A percentile compares a stretch with the other conserved stretches of the same genome.
Evolutionary conservation across 1,284 basidiomycete genomes (phyloP).

Genomic region (Naganishia albida): DNA sequence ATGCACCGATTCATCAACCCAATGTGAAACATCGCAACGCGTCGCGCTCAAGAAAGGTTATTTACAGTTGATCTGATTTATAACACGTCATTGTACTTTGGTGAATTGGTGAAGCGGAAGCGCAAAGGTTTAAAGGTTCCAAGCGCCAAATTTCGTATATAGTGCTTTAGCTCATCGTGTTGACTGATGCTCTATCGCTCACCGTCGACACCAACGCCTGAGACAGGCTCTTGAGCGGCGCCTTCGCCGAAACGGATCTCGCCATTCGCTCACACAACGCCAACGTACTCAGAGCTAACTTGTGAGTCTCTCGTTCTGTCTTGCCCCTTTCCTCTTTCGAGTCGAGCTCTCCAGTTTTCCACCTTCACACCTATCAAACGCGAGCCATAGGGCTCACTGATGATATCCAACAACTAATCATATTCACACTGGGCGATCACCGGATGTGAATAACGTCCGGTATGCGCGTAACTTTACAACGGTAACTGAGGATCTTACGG

Average conservation of each 20-base stretch:
- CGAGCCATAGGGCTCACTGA: constrained; percentile 25
- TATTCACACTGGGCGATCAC: constrained; percentile 30
- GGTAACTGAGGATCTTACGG: constrained; percentile 28
- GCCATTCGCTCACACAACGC: background rate
- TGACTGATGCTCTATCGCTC: background rate
- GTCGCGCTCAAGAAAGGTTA: background rate
- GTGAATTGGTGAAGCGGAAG: background rate
- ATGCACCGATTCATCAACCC: background rate
- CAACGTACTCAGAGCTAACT: background rate
- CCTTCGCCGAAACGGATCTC: background rate
- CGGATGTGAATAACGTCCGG: constrained; percentile 30
- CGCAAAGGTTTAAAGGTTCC: background rate
- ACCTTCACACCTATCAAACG: constrained; percentile 3
- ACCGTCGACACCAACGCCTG: background rate
- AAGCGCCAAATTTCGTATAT: constrained; percentile 31
- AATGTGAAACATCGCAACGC: constrained; percentile 1
- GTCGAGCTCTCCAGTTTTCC: background rate
- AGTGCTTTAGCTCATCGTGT: background rate
- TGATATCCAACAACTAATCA: constrained; percentile 29
- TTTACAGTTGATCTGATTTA: background rate
- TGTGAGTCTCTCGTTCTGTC: constrained; percentile 9
- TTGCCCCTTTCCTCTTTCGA: background rate
- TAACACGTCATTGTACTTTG: background rate
- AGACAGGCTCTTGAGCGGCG: too few species aligned
- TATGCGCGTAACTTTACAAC: constrained; percentile 31